Evolutionary conservation across 2,329 filamentous ascomycete genomes (phyloP).

Genomic region (Ophiostoma quercus): DNA sequence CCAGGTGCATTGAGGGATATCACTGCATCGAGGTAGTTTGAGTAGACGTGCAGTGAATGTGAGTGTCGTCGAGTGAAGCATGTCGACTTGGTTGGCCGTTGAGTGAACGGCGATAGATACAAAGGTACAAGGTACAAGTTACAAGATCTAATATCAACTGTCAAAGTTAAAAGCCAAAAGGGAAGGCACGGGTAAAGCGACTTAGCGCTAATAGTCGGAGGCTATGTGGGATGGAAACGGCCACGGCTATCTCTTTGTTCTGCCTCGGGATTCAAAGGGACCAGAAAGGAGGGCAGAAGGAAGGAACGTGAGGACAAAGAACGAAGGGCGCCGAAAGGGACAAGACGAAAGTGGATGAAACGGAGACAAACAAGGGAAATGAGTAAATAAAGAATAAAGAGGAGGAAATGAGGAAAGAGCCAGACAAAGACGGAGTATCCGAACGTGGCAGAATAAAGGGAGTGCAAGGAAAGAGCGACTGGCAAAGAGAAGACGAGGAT

Average conservation of each 20-base stretch:
- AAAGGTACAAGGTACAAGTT: background rate
- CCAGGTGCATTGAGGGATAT: background rate
- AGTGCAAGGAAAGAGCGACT: background rate
- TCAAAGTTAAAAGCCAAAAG: background rate
- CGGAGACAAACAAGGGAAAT: background rate
- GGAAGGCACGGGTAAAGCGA: slow-evolving; percentile 4
- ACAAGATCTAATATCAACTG: too few relatives aligned
- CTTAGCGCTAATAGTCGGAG: background rate
- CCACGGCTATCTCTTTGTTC: slow-evolving; percentile 7
- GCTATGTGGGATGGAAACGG: slow-evolving; percentile 1
- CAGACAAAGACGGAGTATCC: background rate
- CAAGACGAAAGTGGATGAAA: background rate
- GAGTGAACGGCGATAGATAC: background rate
- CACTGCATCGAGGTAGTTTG: background rate
- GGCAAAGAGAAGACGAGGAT: background rate
- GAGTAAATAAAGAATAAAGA: background rate
- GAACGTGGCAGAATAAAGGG: background rate
- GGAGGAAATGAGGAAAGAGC: background rate
- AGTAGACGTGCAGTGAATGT: background rate
- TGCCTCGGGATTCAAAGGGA: background rate
- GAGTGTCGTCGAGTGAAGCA: background rate
- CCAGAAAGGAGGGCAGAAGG: background rate
- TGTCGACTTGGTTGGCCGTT: background rate
- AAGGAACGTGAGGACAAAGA: background rate
- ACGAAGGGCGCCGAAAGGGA: background rate